Base-by-base conservation (phyloP, 2,329 filamentous ascomycete genomes). In the Hypoxylon sp. region DNA sequence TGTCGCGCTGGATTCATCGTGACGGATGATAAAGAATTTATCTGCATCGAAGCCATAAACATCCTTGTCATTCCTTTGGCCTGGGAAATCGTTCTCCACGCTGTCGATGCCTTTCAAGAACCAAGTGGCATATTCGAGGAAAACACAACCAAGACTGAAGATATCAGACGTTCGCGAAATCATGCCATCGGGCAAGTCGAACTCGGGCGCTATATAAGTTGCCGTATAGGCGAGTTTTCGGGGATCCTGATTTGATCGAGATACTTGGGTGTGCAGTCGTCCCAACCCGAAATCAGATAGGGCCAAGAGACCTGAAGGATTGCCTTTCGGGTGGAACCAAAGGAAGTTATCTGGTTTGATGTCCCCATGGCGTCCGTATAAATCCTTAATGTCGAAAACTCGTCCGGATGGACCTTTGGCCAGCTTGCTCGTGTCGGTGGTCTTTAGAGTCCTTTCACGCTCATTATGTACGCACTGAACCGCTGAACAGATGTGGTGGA, bases 141-240 rank as follows among this genome's bases (percentile, higher is more conserved):
- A 69, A 0, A 73, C 51, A 30, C 71, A 74, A 0, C 69, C 71
- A 3, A 73, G 57, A 19, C 64, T 69, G 62, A 68, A 72, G 0
- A 72, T 67, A 32, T 75, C 72, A 15, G 70, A 71, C 1, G 51
- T 55, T 4, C 71, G 66, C 12, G 67, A 73, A 1, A 73, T 66
- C 4, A 35, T 41, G 1, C 56, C 59, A 4, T 37, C 34, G 0
- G 40, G 12, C 0, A 71, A 12, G 4, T 67, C 65, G 19, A 67
- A 65, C 15, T 76, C 74, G 4, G 74, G 74, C 0, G 73, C 70
- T n/a, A 65, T 65, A 17, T 75, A 76, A 0, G 72, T 72, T 5
- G 64, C 66, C 0, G 67, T 61, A 2, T 19, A 26, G 1, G 47
- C 8, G 15, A 59, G 25, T 2, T 45, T 23, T 5, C 38, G 45